These are phyloP conservation scores for Pterocarpus santalinus DNA, from an alignment of 306 rosid species.

Conservation along the genomic window DNA sequence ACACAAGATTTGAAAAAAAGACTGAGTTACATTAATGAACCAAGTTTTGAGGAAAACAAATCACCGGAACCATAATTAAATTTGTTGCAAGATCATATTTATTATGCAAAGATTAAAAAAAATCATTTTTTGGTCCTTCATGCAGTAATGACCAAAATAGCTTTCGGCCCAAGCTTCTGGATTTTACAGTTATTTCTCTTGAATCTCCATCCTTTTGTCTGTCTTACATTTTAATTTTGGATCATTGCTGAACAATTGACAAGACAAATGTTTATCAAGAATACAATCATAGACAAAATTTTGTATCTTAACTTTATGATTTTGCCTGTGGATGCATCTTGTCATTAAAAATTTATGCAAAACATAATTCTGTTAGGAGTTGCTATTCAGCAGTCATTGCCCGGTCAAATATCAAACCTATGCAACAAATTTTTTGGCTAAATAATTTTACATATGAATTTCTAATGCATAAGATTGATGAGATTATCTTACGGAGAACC, in stretches of 20 bases:
- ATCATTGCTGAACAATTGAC: neutral
- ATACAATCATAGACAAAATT: neutral
- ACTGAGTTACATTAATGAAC: constrained; percentile 29
- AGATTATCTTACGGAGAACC: too few relatives aligned
- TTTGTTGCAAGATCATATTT: constrained; percentile 41
- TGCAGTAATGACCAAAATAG: constrained; percentile 29
- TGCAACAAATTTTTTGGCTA: neutral
- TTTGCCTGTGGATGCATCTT: neutral
- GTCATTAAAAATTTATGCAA: neutral
- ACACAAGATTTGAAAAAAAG: constrained; percentile 50
- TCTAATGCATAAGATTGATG: too few relatives aligned
- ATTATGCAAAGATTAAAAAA: neutral
- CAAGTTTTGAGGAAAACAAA: constrained; percentile 22
- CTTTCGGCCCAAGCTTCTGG: neutral
- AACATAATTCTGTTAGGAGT: neutral
- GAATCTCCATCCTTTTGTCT: neutral
- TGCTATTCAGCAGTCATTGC: neutral
- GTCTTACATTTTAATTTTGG: neutral
- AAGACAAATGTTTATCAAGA: neutral
- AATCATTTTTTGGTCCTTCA: constrained; percentile 32
- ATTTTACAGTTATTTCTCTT: constrained; percentile 24
- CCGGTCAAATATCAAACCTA: neutral
- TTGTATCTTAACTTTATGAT: neutral
- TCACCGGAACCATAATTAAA: constrained; percentile 26
- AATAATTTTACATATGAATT: too few relatives aligned